Base-by-base conservation (phyloP, 768 basidiomycete genomes). In the Lyophyllum shimeji region DNA sequence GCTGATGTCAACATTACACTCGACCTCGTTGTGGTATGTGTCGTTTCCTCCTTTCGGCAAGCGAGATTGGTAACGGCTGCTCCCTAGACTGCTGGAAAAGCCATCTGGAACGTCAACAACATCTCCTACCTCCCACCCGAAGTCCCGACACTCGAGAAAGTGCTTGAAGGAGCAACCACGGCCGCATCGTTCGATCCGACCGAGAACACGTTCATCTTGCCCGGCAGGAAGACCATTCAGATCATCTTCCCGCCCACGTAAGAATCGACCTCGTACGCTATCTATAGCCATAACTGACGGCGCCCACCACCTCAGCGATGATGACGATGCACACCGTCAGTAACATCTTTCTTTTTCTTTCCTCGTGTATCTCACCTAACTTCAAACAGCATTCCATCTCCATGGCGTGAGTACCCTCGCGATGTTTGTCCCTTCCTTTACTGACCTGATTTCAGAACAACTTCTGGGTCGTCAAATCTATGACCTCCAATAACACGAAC, bases 391-490 rank as follows among this genome's bases (percentile, higher is more conserved):
- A 4, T 67, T 71, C 67, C 69, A 71, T 42, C 60, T 71, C 55
- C 70, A 71, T 58, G 68, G 68, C 15, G 68, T 70, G 59, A 56
- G 60, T 58, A 12, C 6, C 25, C 3, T n/a, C n/a, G 13, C 27
- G 15, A 17, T 44, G 2, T 5, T 18, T 39, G 17, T 27, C 33
- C 0, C 12, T 46, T 24, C 6, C 50, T 34, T 9, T 15, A 37
- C 45, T 50, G 25, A 27, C 3, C 49, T 54, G 18, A 46, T 23
- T 17, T 34, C 45, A 77, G 72, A 74, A 74, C 50, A 60, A 74
- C 24, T 78, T 76, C 63, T 71, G 67, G 60, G 69, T 78, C 18
- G 63, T 79, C 53, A 75, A 78, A 59, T 72, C 63, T 45, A 73
- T 71, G 51, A 57, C 60, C 17, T 61, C 71, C 25, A 61, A 65